These are phyloP conservation scores for Tephrocybe sp. DNA, from an alignment of 768 basidiomycete genomes.

Conservation along the genomic window DNA sequence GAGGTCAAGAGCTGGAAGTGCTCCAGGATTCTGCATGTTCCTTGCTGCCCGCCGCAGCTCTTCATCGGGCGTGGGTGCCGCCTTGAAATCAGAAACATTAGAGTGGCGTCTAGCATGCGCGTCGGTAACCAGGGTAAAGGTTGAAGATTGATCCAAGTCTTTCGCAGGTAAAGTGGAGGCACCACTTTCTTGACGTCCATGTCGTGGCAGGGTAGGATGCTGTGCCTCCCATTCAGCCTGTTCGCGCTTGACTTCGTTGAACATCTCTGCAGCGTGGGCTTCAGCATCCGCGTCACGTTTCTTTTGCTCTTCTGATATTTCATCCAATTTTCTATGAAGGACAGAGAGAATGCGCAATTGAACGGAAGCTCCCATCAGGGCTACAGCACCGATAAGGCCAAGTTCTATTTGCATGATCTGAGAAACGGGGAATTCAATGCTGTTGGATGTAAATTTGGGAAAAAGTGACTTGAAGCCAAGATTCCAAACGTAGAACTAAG, in stretches of 20 bases:
- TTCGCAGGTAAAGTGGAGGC: conserved; percentile 65
- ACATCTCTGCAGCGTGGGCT: conserved; percentile 64
- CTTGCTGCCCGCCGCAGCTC: conserved; percentile 52
- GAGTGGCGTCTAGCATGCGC: conserved; percentile 60
- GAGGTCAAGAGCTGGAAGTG: conserved; percentile 70
- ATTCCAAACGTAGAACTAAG: conserved; percentile 93
- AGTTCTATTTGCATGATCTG: conserved; percentile 94
- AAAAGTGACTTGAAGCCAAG: conserved; percentile 82
- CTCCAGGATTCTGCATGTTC: conserved; percentile 49
- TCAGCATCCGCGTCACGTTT: conserved; percentile 76
- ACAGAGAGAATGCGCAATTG: conserved; percentile 84
- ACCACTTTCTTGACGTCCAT: conserved; percentile 62
- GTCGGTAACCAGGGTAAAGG: conserved; percentile 48
- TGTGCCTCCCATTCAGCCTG: conserved; percentile 85
- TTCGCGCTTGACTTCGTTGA: conserved; percentile 64
- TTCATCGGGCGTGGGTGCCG: conserved; percentile 58
- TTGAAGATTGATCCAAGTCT: conserved; percentile 51
- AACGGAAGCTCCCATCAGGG: conserved; percentile 85
- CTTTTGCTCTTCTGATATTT: conserved; percentile 74
- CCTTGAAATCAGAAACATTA: conserved; percentile 72
- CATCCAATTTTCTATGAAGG: conserved; percentile 73
- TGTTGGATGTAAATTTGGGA: conserved; percentile 64
- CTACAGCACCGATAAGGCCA: conserved; percentile 79
- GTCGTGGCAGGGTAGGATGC: conserved; percentile 62
- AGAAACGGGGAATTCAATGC: conserved; percentile 77